A percentile compares a stretch with the other conserved stretches of the same genome.
phyloP scores from a whole-genome alignment of 495 filamentous ascomycete species.

The Amorphotheca resinae region DNA sequence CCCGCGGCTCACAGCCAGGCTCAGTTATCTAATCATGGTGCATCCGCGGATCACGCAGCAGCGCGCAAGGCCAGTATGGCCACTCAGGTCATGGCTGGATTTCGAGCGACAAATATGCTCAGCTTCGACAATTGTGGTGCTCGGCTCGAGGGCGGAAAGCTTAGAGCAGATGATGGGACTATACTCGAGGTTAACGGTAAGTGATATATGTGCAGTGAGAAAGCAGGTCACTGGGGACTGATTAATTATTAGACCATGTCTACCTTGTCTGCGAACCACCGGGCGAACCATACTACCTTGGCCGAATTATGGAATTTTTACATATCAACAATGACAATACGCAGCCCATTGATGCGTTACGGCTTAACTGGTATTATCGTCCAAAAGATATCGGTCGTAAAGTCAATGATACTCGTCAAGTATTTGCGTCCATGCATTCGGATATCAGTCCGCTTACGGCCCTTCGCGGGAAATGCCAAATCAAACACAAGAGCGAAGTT shows the following conservation, averaged over 20 bases:
- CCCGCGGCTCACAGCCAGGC: slow-evolving; percentile 22
- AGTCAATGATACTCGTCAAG: slow-evolving; percentile 72
- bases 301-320: slow-evolving; percentile 94
- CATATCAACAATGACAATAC: slow-evolving; percentile 60
- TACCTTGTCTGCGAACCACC: slow-evolving; percentile 97
- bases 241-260: slow-evolving; percentile 60
- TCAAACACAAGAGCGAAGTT: slow-evolving; percentile 80
- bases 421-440: slow-evolving; percentile 97
- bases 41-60: slow-evolving; percentile 32
- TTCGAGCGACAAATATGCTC: slow-evolving; percentile 63
- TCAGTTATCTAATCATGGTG: slow-evolving; percentile 21
- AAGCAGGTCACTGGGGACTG: neutral
- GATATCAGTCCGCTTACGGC: slow-evolving; percentile 88
- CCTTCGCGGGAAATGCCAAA: slow-evolving; percentile 82
- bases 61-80: slow-evolving; percentile 23
- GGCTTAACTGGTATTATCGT: slow-evolving; percentile 97
- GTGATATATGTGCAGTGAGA: slow-evolving; percentile 20
- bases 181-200: slow-evolving; percentile 74
- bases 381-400: slow-evolving; percentile 91
- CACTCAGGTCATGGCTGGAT: slow-evolving; percentile 25
- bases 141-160: slow-evolving; percentile 58
- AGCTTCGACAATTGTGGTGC: slow-evolving; percentile 63
- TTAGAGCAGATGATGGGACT: slow-evolving; percentile 86
- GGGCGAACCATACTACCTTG: slow-evolving; percentile 95
- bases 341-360: slow-evolving; percentile 69